Evolutionary conservation across 805 yeast species (phyloP).

Genomic region (Sugiyamaella smithiae): DNA sequence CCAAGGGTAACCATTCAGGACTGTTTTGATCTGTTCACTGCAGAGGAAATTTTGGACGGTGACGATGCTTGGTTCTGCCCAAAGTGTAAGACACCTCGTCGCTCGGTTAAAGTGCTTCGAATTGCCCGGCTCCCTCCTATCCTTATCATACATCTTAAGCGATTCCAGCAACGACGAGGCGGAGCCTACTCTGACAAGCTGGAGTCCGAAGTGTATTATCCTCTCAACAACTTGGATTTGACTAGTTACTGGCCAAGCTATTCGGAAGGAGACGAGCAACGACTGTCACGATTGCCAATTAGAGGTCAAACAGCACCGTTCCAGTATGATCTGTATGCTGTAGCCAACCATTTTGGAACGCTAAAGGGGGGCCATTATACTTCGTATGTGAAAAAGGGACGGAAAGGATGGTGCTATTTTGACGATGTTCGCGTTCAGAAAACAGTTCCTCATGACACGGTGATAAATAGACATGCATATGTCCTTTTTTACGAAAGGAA

Average conservation of each 20-base stretch:
- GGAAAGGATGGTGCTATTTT: constrained; percentile 72
- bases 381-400: constrained; percentile 65
- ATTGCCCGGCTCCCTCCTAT: constrained; percentile 78
- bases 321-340: constrained; percentile 71
- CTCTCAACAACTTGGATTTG: constrained; percentile 57
- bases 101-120: constrained; percentile 63
- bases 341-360: constrained; percentile 80
- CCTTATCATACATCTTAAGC: constrained; percentile 77
- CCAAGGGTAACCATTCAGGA: constrained; percentile 45
- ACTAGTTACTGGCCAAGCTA: constrained; percentile 70
- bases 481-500: constrained; percentile 69
- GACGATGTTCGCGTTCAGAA: constrained; percentile 72
- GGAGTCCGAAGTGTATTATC: constrained; percentile 66
- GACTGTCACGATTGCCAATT: constrained; percentile 49
- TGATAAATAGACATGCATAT: constrained; percentile 73
- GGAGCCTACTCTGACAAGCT: constrained; percentile 45
- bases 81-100: constrained; percentile 58
- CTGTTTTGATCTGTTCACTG: constrained; percentile 75
- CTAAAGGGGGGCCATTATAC: constrained; percentile 89
- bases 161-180: constrained; percentile 51
- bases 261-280: constrained; percentile 40
- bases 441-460: constrained; percentile 49
- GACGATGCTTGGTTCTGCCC: constrained; percentile 88
- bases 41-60: constrained; percentile 68
- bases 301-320: constrained; percentile 82